phyloP scores from a whole-genome alignment of 2,329 filamentous ascomycete species.

The Fusarium subtropicale region DNA sequence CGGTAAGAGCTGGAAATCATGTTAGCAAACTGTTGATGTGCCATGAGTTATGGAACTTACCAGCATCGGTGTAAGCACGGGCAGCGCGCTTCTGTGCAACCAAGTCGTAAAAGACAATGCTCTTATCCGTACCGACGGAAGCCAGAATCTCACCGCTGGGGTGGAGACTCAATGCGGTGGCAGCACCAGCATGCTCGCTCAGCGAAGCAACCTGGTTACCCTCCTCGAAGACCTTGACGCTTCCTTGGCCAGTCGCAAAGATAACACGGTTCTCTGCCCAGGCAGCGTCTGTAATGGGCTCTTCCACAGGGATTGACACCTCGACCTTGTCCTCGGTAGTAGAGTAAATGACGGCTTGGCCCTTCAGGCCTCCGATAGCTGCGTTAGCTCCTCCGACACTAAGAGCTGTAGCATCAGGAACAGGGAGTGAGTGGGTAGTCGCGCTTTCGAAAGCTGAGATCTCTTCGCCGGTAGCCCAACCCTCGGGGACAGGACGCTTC shows the following conservation, averaged over 20 bases:
- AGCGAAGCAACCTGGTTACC: constrained; percentile 77
- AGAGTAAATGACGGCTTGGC: constrained; percentile 80
- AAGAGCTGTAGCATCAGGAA: constrained; percentile 63
- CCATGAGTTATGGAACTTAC: constrained; percentile 65
- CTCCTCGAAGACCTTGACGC: constrained; percentile 82
- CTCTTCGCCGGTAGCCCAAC: constrained; percentile 82
- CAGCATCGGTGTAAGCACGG: constrained; percentile 82
- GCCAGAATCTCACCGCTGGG: constrained; percentile 85
- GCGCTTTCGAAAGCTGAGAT: constrained; percentile 65
- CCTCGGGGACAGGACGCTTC: constrained; percentile 86
- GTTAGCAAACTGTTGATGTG: constrained; percentile 8
- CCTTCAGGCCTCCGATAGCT: constrained; percentile 79
- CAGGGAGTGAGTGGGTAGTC: constrained; percentile 59
- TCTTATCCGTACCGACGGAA: constrained; percentile 91
- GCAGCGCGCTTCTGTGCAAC: constrained; percentile 73
- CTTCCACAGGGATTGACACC: constrained; percentile 73
- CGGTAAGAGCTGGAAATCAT: constrained; percentile 70
- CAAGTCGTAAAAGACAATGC: constrained; percentile 90
- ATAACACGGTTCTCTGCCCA: constrained; percentile 78
- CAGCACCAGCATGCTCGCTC: constrained; percentile 84
- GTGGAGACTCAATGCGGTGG: constrained; percentile 82
- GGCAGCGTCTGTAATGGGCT: constrained; percentile 72
- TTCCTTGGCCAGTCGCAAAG: constrained; percentile 79
- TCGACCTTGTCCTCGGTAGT: constrained; percentile 75
- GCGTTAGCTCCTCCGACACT: constrained; percentile 70